phyloP scores from a whole-genome alignment of 202 grass and related monocot species.

The Bolboschoenoplectus hybrid region DNA sequence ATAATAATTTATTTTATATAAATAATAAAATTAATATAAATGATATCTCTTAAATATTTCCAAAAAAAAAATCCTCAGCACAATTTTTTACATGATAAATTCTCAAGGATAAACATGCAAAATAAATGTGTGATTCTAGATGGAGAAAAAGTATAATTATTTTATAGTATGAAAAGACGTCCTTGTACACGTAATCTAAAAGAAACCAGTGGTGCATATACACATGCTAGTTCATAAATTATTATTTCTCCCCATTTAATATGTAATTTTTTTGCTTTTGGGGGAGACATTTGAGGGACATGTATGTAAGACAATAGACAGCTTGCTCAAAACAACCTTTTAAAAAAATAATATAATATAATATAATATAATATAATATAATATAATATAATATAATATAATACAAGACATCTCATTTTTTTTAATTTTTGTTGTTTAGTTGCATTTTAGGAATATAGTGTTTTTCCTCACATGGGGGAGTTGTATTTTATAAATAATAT shows the following conservation, averaged over 20 bases:
- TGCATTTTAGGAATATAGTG: not conserved
- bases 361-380: too few species aligned
- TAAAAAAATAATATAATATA: not conserved
- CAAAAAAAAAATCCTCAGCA: too few species aligned
- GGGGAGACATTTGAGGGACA: constrained; percentile 21
- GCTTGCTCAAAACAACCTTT: constrained; percentile 18
- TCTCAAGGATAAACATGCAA: constrained; percentile 10
- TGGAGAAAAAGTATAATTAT: constrained; percentile 22
- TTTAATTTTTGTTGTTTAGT: constrained; percentile 4
- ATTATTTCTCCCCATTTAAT: constrained; percentile 1
- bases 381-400: not conserved
- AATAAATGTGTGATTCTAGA: not conserved
- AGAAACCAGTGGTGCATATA: not conserved
- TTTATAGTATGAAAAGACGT: constrained; percentile 3
- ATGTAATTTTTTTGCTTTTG: constrained; percentile 5
- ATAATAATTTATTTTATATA: too few species aligned
- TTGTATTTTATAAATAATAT: not conserved
- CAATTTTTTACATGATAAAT: not conserved
- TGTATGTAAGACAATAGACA: constrained; percentile 19
- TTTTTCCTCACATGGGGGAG: constrained; percentile 32
- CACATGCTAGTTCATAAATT: not conserved
- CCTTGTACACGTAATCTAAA: constrained; percentile 18
- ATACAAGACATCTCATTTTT: not conserved
- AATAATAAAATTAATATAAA: too few species aligned
- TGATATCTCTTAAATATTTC: too few species aligned